A percentile compares a stretch with the other conserved stretches of the same genome.
These are phyloP conservation scores for Hanseniaspora taiwanica DNA, from an alignment of 805 yeast genomes.

Conservation along the genomic window DNA sequence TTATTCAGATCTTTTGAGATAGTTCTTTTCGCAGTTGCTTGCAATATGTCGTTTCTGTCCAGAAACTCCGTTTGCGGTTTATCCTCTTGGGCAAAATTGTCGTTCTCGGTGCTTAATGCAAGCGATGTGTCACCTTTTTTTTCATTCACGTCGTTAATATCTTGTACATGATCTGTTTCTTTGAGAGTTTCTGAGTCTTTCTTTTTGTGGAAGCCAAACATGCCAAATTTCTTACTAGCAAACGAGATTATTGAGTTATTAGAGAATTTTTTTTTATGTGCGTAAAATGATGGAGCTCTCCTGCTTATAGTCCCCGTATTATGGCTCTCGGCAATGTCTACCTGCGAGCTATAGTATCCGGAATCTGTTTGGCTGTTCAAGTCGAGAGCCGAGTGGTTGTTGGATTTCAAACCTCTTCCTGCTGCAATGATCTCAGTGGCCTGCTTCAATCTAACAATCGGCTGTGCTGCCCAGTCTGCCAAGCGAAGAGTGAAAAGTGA, in stretches of 20 bases:
- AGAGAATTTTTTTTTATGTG: not conserved
- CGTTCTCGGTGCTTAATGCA: no score
- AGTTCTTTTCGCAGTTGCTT: not conserved
- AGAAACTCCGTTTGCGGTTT: not conserved
- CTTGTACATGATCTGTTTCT: no score
- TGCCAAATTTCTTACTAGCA: no score
- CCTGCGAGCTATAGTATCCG: not conserved
- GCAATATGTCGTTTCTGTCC: not conserved
- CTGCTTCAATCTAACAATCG: constrained; percentile 63
- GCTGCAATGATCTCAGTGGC: constrained; percentile 54
- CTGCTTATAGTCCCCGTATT: not conserved
- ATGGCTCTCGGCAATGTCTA: not conserved
- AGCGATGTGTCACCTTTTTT: no score
- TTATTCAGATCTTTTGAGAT: not conserved
- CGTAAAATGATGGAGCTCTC: not conserved
- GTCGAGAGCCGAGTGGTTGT: not conserved
- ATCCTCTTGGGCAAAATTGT: not conserved
- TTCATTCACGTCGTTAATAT: no score
- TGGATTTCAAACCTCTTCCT: constrained; percentile 27
- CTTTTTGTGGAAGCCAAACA: no score
- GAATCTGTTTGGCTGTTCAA: not conserved
- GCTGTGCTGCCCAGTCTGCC: constrained; percentile 74
- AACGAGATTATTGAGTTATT: not conserved
- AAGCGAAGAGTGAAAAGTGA: constrained; percentile 62
- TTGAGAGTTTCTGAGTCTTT: no score